These are phyloP conservation scores for Coemansia erecta DNA, from an alignment of 192 early-diverging fungal genomes.

Conservation along the genomic window DNA sequence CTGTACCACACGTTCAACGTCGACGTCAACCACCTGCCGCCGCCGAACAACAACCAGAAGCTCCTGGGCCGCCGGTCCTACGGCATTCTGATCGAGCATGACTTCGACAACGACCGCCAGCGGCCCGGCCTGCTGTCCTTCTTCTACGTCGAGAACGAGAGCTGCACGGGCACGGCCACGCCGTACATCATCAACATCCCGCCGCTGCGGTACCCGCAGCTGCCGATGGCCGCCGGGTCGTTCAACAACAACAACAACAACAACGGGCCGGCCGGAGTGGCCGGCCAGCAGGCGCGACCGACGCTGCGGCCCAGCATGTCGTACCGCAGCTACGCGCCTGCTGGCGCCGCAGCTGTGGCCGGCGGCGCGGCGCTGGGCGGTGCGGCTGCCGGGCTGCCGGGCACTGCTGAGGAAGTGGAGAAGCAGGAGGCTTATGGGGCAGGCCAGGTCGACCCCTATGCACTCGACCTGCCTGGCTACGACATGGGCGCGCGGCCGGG, in stretches of 20 bases:
- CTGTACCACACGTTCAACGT: slow-evolving; percentile 68
- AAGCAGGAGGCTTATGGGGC: slow-evolving; percentile 4
- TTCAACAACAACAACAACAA: too few relatives aligned
- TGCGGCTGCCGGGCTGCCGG: neutral
- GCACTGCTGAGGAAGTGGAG: neutral
- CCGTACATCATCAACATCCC: slow-evolving; percentile 50
- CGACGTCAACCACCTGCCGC: slow-evolving; percentile 58
- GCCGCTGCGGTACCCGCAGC: slow-evolving; percentile 41
- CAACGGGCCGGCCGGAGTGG: neutral
- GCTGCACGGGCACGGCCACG: slow-evolving; percentile 37
- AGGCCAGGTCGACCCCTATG: slow-evolving; percentile 29
- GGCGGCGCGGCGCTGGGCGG: neutral
- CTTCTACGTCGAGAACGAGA: slow-evolving; percentile 53
- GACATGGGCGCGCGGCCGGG: neutral
- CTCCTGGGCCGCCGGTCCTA: slow-evolving; percentile 61
- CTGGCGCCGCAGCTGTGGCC: slow-evolving; percentile 2
- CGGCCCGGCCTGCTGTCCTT: slow-evolving; percentile 41
- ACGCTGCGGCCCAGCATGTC: slow-evolving; percentile 24
- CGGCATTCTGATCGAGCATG: slow-evolving; percentile 49
- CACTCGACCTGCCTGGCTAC: slow-evolving; percentile 40
- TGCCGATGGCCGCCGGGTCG: slow-evolving; percentile 17
- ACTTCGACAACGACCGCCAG: slow-evolving; percentile 47
- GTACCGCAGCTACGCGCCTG: slow-evolving; percentile 24
- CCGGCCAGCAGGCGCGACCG: slow-evolving; percentile 9
- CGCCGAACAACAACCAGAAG: slow-evolving; percentile 53